Base-by-base conservation (phyloP, 805 yeast species). In the Starmera caribaea region DNA sequence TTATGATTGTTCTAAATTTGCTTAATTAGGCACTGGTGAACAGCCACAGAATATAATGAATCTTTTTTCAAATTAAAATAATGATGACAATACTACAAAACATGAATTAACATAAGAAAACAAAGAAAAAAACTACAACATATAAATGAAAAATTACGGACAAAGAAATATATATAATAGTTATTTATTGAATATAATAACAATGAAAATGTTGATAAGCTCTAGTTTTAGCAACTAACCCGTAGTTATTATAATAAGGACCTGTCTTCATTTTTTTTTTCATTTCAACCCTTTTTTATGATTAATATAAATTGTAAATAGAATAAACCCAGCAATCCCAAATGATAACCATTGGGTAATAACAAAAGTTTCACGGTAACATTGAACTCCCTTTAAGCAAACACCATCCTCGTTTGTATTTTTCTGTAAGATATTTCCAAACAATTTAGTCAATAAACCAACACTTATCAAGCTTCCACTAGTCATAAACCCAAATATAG, bases 401-500 rank as follows among this genome's bases (percentile, higher is more conserved):
- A 65, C 57, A 14, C 66, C 65, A 29, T 68, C 65, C 5, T 57
- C 57, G 31, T 57, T 62, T 35, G 72, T 65, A 30, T 65, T 57
- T 3, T 42, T 39, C 46, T 76, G 79, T 45, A 82, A 67, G 28
- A 73, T 70, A 8, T 48, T 41, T 1, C 86, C 87, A 47, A 83
- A 71, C 36, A 68, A 62, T 41, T 69, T 69, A 37, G 79, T 76
- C 44, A 81, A 64, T 3, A 65, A 38, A 48, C 73, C 74, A 32
- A 82, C 69, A 0, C 73, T 62, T 5, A 74, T 35, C 15, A 81
- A 58, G 1, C 87, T 86, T 8, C 89, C 89, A 0, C 86, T 77
- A 17, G 88, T 79, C n/a, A 76, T 59, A 32, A 82, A 59, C 0
- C 90, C 87, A 90, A 92, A 83, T 1, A 80, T 68, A 0, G 89